Percentiles rank a stretch among this genome's conserved stretches.
Evolutionary conservation across 495 filamentous ascomycete species (phyloP).

Genomic region (Oidiodendron maius): DNA sequence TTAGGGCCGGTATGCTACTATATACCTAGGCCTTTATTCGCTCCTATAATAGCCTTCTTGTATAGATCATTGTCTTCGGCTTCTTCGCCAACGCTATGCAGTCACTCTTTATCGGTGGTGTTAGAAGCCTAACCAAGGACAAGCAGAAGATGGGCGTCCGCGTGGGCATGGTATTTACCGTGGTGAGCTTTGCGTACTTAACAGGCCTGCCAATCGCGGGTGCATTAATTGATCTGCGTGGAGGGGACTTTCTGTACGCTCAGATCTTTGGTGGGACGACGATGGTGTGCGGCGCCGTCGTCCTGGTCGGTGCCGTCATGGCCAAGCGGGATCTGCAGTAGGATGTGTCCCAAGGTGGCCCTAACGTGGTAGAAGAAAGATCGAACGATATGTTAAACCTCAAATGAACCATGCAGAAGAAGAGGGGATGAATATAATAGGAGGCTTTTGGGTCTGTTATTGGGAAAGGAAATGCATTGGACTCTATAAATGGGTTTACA

Average conservation of each 20-base stretch:
- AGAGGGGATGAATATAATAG: too few relatives aligned
- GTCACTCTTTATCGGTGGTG: slow-evolving; percentile 54
- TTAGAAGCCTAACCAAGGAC: slow-evolving; percentile 56
- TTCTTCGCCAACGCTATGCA: slow-evolving; percentile 58
- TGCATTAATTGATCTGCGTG: slow-evolving; percentile 39
- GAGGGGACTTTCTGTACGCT: slow-evolving; percentile 47
- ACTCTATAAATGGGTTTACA: too few relatives aligned
- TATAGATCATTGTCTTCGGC: slow-evolving; percentile 36
- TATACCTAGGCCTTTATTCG: neutral
- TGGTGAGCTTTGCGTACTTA: slow-evolving; percentile 62
- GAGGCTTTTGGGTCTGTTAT: too few relatives aligned
- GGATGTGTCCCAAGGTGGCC: too few relatives aligned
- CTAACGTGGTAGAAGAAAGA: too few relatives aligned
- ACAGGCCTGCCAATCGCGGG: slow-evolving; percentile 73
- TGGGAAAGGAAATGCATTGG: too few relatives aligned
- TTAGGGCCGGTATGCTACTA: neutral
- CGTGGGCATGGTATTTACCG: slow-evolving; percentile 68
- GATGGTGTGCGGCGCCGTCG: neutral
- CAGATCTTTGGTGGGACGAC: slow-evolving; percentile 42
- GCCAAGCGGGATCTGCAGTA: too few relatives aligned
- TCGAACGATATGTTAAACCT: too few relatives aligned
- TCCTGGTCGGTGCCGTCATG: neutral
- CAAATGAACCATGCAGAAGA: too few relatives aligned
- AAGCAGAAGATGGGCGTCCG: slow-evolving; percentile 60
- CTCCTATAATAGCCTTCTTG: slow-evolving; percentile 26